These are phyloP conservation scores for Podaxis sp. DNA, from an alignment of 768 basidiomycete species.

Conservation along the genomic window DNA sequence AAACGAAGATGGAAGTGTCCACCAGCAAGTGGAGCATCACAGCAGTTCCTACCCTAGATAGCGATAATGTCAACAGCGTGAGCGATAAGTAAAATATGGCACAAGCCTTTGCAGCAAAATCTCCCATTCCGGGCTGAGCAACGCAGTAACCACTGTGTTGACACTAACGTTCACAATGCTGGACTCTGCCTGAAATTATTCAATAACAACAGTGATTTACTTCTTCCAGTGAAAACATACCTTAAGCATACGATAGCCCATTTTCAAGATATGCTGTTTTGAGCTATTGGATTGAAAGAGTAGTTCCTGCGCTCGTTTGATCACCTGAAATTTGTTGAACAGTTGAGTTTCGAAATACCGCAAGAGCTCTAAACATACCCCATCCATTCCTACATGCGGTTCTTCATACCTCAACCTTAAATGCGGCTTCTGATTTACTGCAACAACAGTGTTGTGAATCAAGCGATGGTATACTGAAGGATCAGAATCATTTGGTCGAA, in stretches of 20 bases:
- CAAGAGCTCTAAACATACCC: constrained; percentile 26
- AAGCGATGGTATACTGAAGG: constrained; percentile 27
- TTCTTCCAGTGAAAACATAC: background rate
- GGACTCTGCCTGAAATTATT: background rate
- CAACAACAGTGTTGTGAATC: background rate
- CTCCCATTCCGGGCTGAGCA: constrained; percentile 67
- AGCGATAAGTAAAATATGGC: background rate
- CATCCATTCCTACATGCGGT: constrained; percentile 4
- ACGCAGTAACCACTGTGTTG: constrained; percentile 69
- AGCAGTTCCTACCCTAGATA: constrained; percentile 66
- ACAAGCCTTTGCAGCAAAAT: constrained; percentile 54
- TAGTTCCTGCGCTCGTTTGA: constrained; percentile 56
- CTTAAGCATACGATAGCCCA: constrained; percentile 60
- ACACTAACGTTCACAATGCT: constrained; percentile 57
- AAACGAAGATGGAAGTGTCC: constrained; percentile 68
- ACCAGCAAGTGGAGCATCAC: constrained; percentile 76
- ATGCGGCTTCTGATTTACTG: background rate
- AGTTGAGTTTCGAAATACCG: background rate
- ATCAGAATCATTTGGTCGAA: constrained; percentile 21
- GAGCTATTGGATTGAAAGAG: constrained; percentile 41
- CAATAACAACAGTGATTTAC: background rate
- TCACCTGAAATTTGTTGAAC: constrained; percentile 35
- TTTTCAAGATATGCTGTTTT: constrained; percentile 53
- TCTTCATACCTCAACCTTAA: constrained; percentile 1
- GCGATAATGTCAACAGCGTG: background rate